Conservation (phyloP, 2,329 filamentous ascomycete species). For the Colletotrichum graminicola region DNA sequence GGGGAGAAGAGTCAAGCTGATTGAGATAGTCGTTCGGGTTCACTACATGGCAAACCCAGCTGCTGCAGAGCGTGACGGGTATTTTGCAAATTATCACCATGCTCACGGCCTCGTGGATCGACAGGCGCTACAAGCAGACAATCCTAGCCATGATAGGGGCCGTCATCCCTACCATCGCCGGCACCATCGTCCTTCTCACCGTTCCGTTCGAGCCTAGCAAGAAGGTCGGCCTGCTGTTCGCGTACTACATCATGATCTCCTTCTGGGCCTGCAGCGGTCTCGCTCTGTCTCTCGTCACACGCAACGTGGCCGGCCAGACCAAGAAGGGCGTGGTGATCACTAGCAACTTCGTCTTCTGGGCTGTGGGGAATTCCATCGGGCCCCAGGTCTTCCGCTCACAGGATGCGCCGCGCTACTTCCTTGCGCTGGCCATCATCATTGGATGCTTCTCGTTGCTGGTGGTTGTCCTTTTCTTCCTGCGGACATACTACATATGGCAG, state of each 20-base stretch:
- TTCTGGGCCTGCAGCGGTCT: slow-evolving; percentile 58
- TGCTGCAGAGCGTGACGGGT: slow-evolving; percentile 81
- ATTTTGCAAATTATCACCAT: slow-evolving; percentile 79
- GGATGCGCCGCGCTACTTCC: slow-evolving; percentile 52
- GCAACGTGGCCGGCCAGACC: slow-evolving; percentile 58
- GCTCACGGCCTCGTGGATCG: slow-evolving; percentile 74
- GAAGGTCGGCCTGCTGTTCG: slow-evolving; percentile 53
- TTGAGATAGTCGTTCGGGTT: slow-evolving; percentile 67
- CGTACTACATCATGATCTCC: slow-evolving; percentile 60
- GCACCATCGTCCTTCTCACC: slow-evolving; percentile 55
- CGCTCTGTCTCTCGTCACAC: slow-evolving; percentile 55
- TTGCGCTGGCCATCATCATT: slow-evolving; percentile 18
- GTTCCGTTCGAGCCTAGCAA: slow-evolving; percentile 49
- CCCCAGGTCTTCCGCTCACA: slow-evolving; percentile 54
- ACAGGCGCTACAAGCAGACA: slow-evolving; percentile 77
- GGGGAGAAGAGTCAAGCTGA: background rate
- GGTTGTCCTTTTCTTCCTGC: slow-evolving; percentile 14
- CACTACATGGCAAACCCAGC: slow-evolving; percentile 73
- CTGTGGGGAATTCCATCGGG: slow-evolving; percentile 57
- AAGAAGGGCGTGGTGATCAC: slow-evolving; percentile 58
- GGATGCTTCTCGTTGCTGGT: slow-evolving; percentile 28
- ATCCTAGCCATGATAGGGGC: slow-evolving; percentile 74
- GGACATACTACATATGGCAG: slow-evolving; percentile 35
- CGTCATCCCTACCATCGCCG: slow-evolving; percentile 66
- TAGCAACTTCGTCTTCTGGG: slow-evolving; percentile 57